Evolutionary conservation across 148 eudicot species (phyloP).

Genomic region (Drosera capensis): DNA sequence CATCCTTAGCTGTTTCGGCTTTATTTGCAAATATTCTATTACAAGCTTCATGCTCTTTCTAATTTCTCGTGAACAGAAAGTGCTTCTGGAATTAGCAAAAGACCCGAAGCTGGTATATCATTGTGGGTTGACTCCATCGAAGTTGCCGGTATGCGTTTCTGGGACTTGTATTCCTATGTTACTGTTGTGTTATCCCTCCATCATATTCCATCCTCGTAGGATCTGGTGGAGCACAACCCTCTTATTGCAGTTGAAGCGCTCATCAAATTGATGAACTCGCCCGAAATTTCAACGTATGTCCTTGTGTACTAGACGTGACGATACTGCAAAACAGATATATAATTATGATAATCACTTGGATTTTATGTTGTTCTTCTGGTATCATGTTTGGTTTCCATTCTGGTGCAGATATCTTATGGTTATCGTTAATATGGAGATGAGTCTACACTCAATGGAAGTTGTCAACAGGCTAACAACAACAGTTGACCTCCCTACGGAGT

Average conservation of each 20-base stretch:
- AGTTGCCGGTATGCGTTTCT: constrained; percentile 58
- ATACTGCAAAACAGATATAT: not conserved
- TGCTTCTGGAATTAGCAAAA: constrained; percentile 59
- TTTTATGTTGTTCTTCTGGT: not conserved
- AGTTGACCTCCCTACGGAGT: constrained; percentile 88
- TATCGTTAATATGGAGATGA: constrained; percentile 96
- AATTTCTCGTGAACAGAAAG: constrained; percentile 34
- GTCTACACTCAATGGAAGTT: constrained; percentile 98
- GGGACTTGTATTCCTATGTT: not conserved
- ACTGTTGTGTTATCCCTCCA: not conserved
- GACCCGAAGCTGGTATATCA: constrained; percentile 97
- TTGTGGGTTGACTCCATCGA: constrained; percentile 85
- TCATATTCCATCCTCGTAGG: constrained; percentile 30
- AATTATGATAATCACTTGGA: not conserved
- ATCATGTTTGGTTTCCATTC: not conserved
- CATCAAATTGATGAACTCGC: constrained; percentile 73
- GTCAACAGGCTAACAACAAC: constrained; percentile 91
- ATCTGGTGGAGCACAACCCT: constrained; percentile 92
- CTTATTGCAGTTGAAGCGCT: constrained; percentile 94
- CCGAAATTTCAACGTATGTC: constrained; percentile 75
- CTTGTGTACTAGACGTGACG: too few relatives aligned
- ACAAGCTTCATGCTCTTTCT: too few relatives aligned
- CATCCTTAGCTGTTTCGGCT: too few relatives aligned
- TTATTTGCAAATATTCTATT: too few relatives aligned
- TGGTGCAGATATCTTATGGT: constrained; percentile 68